Evolutionary conservation across 495 filamentous ascomycete species (phyloP).

Genomic region (Terfezia claveryi): DNA sequence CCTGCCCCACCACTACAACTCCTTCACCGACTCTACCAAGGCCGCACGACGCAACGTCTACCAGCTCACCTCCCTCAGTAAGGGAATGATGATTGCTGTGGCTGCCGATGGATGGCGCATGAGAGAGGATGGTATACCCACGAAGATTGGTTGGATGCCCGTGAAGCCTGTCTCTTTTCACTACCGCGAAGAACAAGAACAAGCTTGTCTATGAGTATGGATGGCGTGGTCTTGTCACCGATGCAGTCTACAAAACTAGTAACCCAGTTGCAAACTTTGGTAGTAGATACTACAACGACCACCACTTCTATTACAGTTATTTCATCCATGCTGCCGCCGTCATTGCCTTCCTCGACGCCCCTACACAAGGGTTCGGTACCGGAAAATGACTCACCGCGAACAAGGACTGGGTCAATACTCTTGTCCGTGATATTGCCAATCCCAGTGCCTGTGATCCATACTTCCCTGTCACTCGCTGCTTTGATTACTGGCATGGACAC

Average conservation of each 20-base stretch:
- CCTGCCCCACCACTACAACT: conserved; percentile 61
- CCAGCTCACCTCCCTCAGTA: conserved; percentile 60
- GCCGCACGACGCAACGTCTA: conserved; percentile 31
- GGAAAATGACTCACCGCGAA: conserved; percentile 44
- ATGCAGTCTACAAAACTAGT: conserved; percentile 52
- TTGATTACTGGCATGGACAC: conserved; percentile 92
- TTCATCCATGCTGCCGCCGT: conserved; percentile 75
- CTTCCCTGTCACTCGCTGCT: conserved; percentile 70
- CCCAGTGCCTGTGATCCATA: conserved; percentile 43
- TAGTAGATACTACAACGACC: conserved; percentile 79
- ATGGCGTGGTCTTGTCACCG: conserved; percentile 75
- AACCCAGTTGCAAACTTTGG: conserved; percentile 53
- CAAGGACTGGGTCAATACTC: conserved; percentile 56
- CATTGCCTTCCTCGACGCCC: conserved; percentile 50
- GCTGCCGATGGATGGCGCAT: conserved; percentile 60
- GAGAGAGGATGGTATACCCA: conserved; percentile 48
- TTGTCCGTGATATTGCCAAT: conserved; percentile 62
- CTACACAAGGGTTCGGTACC: background rate
- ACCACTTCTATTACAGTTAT: conserved; percentile 81
- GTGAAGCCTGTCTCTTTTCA: conserved; percentile 30
- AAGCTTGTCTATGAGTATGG: conserved; percentile 59
- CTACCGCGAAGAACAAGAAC: conserved; percentile 47
- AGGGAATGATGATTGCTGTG: conserved; percentile 56
- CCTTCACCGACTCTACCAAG: conserved; percentile 42
- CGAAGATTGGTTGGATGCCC: conserved; percentile 33